Percentiles rank a stretch among this genome's conserved stretches.
Conservation (phyloP, 768 basidiomycete species). For the Pisolithus orientalis region DNA sequence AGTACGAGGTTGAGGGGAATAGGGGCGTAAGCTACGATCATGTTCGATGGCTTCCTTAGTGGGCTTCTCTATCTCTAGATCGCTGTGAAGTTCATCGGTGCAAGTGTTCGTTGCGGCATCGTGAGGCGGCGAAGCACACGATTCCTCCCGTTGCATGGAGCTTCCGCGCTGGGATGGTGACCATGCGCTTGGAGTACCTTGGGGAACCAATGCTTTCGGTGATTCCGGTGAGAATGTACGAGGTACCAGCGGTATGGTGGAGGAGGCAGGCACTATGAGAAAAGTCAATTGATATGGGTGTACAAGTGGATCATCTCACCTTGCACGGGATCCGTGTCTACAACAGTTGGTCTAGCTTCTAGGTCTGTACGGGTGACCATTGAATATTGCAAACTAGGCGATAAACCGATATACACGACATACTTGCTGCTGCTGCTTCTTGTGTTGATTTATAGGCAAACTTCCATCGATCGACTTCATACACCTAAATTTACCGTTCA, state of each 20-base stretch:
- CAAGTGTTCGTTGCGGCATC: constrained; percentile 1
- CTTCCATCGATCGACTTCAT: constrained; percentile 10
- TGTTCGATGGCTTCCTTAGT: background rate
- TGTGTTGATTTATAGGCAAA: constrained; percentile 6
- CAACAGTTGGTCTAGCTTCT: background rate
- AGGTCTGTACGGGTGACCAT: constrained; percentile 2
- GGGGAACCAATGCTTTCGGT: background rate
- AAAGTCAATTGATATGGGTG: background rate
- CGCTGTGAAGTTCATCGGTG: background rate
- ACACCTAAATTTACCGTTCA: constrained; percentile 4
- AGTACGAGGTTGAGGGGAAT: constrained; percentile 21
- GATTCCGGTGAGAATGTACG: constrained; percentile 8
- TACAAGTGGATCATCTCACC: background rate
- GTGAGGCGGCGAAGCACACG: background rate
- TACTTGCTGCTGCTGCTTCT: constrained; percentile 7
- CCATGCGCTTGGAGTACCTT: constrained; percentile 29
- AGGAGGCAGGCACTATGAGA: background rate
- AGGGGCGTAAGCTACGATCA: constrained; percentile 4
- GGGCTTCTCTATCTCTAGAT: constrained; percentile 12
- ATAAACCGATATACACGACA: background rate
- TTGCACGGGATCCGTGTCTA: background rate
- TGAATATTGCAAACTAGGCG: background rate
- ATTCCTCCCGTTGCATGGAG: constrained; percentile 1
- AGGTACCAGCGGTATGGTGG: background rate
- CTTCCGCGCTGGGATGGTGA: constrained; percentile 20